phyloP scores from a whole-genome alignment of 169 alveolate species.

The Plasmodium coatneyi region DNA sequence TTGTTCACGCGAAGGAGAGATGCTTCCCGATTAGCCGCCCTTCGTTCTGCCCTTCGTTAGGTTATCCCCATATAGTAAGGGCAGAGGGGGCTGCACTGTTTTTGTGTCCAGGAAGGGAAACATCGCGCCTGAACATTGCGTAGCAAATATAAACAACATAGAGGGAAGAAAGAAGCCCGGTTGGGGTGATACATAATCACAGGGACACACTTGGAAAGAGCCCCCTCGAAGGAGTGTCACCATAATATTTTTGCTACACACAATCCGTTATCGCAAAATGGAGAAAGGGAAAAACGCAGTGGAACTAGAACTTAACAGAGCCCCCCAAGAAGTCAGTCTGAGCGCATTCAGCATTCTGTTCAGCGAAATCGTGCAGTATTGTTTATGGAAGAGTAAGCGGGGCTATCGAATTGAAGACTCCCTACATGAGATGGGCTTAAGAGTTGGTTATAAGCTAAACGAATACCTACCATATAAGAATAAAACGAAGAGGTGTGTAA shows the following conservation, averaged over 20 bases:
- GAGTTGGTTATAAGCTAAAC: slow-evolving; percentile 84
- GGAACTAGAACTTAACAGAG: slow-evolving; percentile 25
- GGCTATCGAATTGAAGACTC: slow-evolving; percentile 86
- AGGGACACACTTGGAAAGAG: background rate
- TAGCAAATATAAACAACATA: background rate
- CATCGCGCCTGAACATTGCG: background rate
- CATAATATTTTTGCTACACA: background rate
- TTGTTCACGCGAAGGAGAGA: background rate
- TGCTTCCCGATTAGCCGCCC: background rate
- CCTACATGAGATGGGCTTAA: slow-evolving; percentile 85
- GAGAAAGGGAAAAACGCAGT: slow-evolving; percentile 8
- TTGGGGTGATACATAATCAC: background rate
- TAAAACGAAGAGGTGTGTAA: slow-evolving; percentile 81
- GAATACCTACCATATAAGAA: slow-evolving; percentile 81
- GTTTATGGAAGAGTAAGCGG: slow-evolving; percentile 79
- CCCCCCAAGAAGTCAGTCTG: slow-evolving; percentile 76
- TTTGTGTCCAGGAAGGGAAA: background rate
- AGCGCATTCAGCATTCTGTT: slow-evolving; percentile 84
- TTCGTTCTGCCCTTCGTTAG: background rate
- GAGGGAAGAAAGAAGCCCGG: background rate
- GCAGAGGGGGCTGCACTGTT: too few species aligned
- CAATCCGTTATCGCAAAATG: background rate
- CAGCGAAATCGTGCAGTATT: slow-evolving; percentile 86
- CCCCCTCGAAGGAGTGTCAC: background rate
- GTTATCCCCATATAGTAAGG: background rate